phyloP scores from a whole-genome alignment of 2,329 filamentous ascomycete genomes.

The Beauveria pseudobassiana region DNA sequence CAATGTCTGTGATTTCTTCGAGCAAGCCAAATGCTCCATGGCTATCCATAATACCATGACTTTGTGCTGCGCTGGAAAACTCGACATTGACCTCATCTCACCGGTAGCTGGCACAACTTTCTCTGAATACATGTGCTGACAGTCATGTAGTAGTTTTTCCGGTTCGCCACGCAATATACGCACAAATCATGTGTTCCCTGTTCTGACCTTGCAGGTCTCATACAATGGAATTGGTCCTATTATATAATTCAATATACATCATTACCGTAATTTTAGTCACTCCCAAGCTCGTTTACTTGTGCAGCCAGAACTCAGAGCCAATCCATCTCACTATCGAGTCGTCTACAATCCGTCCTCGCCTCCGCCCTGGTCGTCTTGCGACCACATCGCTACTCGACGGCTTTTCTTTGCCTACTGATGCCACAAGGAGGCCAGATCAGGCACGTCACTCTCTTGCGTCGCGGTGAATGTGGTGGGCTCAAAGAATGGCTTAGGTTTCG shows the following conservation, averaged over 20 bases:
- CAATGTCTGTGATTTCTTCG: not conserved
- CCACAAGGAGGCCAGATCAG: constrained; percentile 25
- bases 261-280: not conserved
- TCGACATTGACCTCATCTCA: not conserved
- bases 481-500: constrained; percentile 29
- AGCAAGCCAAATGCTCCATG: not conserved
- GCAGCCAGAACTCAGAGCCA: not conserved
- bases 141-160: not conserved
- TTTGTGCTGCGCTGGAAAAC: not conserved
- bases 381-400: not conserved
- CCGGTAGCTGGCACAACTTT: not conserved
- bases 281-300: not conserved
- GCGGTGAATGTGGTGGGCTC: constrained; percentile 30
- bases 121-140: constrained; percentile 4
- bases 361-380: not conserved
- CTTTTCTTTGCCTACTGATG: not conserved
- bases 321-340: constrained; percentile 15
- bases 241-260: constrained; percentile 6
- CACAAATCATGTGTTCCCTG: not conserved
- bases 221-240: not conserved
- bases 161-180: not conserved
- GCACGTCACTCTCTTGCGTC: constrained; percentile 35
- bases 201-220: not conserved
- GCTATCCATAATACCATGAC: not conserved
- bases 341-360: constrained; percentile 13